A percentile compares a stretch with the other conserved stretches of the same genome.
Evolutionary conservation across 176 grass and related monocot species (phyloP).

Genomic region (Ampelocalamus luodianensis): DNA sequence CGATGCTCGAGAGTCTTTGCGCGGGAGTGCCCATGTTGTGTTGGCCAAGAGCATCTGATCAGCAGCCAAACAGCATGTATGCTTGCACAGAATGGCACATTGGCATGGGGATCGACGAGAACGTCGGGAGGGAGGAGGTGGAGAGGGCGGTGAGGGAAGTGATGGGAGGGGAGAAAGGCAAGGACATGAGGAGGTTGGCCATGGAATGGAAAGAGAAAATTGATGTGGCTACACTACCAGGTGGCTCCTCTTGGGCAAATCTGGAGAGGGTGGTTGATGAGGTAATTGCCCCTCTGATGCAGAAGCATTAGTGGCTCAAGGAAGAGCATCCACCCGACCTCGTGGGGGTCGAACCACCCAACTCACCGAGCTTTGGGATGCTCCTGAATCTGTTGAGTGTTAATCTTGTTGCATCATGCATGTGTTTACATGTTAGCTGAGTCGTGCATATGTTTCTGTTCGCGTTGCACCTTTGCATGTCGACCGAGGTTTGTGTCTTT

Average conservation of each 20-base stretch:
- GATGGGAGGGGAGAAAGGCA: constrained; percentile 24
- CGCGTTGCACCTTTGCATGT: too few relatives aligned
- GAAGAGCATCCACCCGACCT: too few relatives aligned
- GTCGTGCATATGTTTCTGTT: too few relatives aligned
- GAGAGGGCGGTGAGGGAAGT: constrained; percentile 4
- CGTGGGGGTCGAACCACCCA: too few relatives aligned
- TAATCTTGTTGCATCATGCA: too few relatives aligned
- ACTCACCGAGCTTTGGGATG: too few relatives aligned
- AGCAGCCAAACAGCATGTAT: neutral
- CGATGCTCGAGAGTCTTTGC: constrained; percentile 29
- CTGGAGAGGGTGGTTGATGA: constrained; percentile 19
- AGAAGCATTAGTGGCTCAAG: too few relatives aligned
- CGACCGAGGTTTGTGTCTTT: too few relatives aligned
- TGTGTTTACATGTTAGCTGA: too few relatives aligned
- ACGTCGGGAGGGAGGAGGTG: constrained; percentile 6
- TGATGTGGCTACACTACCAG: neutral
- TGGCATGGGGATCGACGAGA: neutral
- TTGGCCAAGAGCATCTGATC: neutral
- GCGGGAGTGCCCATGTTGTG: constrained; percentile 13
- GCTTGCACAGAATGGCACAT: neutral
- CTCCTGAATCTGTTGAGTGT: too few relatives aligned
- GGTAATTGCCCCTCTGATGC: neutral
- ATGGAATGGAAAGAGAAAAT: constrained; percentile 38
- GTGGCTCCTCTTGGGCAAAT: constrained; percentile 31
- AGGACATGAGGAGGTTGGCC: constrained; percentile 6